A percentile compares a stretch with the other conserved stretches of the same genome.
Evolutionary conservation across 345 rosid genomes (phyloP).

Genomic region (Gossypium arboreum): DNA sequence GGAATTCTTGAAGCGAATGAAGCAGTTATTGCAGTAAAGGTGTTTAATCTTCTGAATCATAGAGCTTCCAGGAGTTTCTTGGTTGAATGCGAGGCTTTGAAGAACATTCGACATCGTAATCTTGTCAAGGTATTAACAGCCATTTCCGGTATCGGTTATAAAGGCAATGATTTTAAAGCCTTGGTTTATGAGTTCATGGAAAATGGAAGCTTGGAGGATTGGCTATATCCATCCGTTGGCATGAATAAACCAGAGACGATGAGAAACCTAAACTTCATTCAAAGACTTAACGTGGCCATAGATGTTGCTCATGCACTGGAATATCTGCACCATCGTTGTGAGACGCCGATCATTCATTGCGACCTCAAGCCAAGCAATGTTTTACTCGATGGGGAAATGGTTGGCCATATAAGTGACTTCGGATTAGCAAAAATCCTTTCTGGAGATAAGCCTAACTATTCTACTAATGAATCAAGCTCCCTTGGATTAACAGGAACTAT

Average conservation of each 20-base stretch:
- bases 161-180: slow-evolving; percentile 10
- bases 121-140: slow-evolving; percentile 28
- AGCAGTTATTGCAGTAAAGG: slow-evolving; percentile 26
- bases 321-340: slow-evolving; percentile 20
- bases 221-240: slow-evolving; percentile 1
- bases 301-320: slow-evolving; percentile 17
- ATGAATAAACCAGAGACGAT: background rate
- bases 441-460: too few relatives aligned
- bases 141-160: background rate
- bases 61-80: slow-evolving; percentile 31
- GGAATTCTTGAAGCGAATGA: slow-evolving; percentile 5
- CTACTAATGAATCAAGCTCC: too few relatives aligned
- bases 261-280: background rate
- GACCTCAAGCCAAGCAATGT: slow-evolving; percentile 20
- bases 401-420: slow-evolving; percentile 6
- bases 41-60: slow-evolving; percentile 31
- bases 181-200: slow-evolving; percentile 12
- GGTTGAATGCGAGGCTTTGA: slow-evolving; percentile 18
- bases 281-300: background rate
- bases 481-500: too few relatives aligned
- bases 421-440: background rate
- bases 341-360: background rate
- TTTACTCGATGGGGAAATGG: slow-evolving; percentile 11
- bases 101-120: slow-evolving; percentile 35
- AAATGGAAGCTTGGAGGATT: slow-evolving; percentile 14